Percentiles rank a stretch among this genome's conserved stretches.
phyloP scores from a whole-genome alignment of 2,329 filamentous ascomycete species.

The Fusarium oxysporum region DNA sequence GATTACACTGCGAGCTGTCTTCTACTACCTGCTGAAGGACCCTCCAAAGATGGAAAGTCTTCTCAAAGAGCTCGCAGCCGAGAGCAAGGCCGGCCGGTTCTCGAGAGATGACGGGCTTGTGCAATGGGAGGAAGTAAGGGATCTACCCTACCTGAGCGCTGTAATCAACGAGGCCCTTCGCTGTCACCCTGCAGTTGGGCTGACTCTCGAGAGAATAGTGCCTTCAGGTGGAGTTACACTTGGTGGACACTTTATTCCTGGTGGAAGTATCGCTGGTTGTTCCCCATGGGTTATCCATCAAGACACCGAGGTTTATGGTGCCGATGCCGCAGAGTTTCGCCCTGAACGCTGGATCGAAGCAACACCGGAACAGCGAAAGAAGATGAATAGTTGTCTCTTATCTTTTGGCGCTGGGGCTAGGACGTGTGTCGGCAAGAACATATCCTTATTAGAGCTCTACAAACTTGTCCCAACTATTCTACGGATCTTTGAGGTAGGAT shows the following conservation, averaged over 20 bases:
- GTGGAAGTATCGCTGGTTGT: conserved; percentile 78
- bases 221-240: conserved; percentile 72
- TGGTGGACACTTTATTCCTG: conserved; percentile 69
- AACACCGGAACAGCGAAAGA: conserved; percentile 54
- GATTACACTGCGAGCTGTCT: conserved; percentile 75
- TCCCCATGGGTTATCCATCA: conserved; percentile 81
- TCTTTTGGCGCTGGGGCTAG: conserved; percentile 77
- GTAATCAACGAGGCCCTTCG: conserved; percentile 82
- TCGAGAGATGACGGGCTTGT: conserved; percentile 66
- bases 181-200: conserved; percentile 76
- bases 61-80: conserved; percentile 70
- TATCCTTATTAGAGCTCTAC: conserved; percentile 70
- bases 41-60: conserved; percentile 63
- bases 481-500: conserved; percentile 20
- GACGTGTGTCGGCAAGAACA: conserved; percentile 77
- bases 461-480: conserved; percentile 62
- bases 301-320: conserved; percentile 74
- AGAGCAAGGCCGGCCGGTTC: conserved; percentile 64
- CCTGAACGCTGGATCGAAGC: conserved; percentile 74
- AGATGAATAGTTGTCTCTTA: conserved; percentile 28
- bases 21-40: conserved; percentile 78
- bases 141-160: conserved; percentile 80
- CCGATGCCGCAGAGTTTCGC: conserved; percentile 71
- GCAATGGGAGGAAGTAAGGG: conserved; percentile 75
- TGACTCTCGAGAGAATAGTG: conserved; percentile 78